Evolutionary conservation across 208 protist genomes (phyloP).

Genomic region (Crithidia expoeki): DNA sequence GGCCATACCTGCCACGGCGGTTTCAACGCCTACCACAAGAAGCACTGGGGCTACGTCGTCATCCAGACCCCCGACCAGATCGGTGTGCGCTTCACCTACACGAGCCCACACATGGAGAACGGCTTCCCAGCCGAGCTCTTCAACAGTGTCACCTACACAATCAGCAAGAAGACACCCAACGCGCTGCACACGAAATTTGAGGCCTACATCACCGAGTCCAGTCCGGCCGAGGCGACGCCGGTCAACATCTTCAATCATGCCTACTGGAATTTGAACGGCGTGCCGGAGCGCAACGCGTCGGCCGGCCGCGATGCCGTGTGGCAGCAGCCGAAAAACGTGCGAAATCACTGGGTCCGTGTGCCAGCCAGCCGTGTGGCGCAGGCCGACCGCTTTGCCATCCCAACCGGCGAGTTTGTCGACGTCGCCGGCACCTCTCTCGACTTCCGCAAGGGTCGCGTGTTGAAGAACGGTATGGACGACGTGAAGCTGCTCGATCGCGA

Average conservation of each 20-base stretch:
- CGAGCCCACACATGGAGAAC: constrained; percentile 64
- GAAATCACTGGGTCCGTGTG: constrained; percentile 48
- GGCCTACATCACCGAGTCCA: constrained; percentile 44
- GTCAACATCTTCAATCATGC: constrained; percentile 66
- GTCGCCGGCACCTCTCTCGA: constrained; percentile 37
- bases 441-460: constrained; percentile 31
- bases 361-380: constrained; percentile 34
- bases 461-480: constrained; percentile 49
- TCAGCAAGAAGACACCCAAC: constrained; percentile 36
- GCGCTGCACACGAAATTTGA: constrained; percentile 40
- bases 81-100: constrained; percentile 32
- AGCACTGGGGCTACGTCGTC: constrained; percentile 46
- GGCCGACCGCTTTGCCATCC: constrained; percentile 41
- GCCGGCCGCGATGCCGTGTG: not conserved
- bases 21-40: constrained; percentile 50
- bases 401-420: constrained; percentile 31
- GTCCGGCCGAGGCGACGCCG: constrained; percentile 45
- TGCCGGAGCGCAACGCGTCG: constrained; percentile 30
- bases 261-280: constrained; percentile 79
- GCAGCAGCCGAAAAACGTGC: constrained; percentile 32
- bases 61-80: constrained; percentile 18
- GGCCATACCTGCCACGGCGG: constrained; percentile 53
- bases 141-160: constrained; percentile 45
- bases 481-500: constrained; percentile 30
- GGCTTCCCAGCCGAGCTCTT: constrained; percentile 49